phyloP scores from a whole-genome alignment of 495 filamentous ascomycete genomes.

The Aspergillus kassunensis region DNA sequence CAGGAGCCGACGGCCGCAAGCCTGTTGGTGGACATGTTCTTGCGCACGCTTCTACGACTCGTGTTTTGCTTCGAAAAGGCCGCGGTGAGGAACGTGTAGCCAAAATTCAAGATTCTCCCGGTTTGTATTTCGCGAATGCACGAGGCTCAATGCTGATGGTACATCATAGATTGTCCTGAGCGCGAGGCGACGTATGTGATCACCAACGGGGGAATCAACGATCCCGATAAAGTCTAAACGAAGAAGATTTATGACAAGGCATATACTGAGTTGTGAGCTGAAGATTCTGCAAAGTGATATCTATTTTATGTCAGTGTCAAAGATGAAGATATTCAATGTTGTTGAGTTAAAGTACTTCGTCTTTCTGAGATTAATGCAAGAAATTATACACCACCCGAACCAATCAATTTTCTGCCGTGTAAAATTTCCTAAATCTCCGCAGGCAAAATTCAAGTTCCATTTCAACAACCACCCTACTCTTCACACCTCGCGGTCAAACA shows the following conservation, averaged over 20 bases:
- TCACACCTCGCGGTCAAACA: constrained; percentile 3
- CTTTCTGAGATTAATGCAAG: background rate
- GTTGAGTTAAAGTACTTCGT: background rate
- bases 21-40: constrained; percentile 76
- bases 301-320: background rate
- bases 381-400: background rate
- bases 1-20: constrained; percentile 71
- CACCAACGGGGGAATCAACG: constrained; percentile 71
- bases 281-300: constrained; percentile 2
- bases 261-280: background rate
- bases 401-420: background rate
- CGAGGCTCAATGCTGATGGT: constrained; percentile 6
- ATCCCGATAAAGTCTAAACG: constrained; percentile 57
- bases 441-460: constrained; percentile 7
- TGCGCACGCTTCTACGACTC: constrained; percentile 72
- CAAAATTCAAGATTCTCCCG: constrained; percentile 74
- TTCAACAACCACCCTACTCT: constrained; percentile 14
- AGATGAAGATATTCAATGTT: constrained; percentile 1
- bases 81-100: constrained; percentile 76
- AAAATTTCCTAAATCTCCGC: constrained; percentile 8
- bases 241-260: background rate
- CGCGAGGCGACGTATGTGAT: constrained; percentile 77
- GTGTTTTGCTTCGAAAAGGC: constrained; percentile 71
- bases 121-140: constrained; percentile 33
- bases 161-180: constrained; percentile 61